Conservation (phyloP, 2,329 filamentous ascomycete genomes). For the Trichoderma sp. region DNA sequence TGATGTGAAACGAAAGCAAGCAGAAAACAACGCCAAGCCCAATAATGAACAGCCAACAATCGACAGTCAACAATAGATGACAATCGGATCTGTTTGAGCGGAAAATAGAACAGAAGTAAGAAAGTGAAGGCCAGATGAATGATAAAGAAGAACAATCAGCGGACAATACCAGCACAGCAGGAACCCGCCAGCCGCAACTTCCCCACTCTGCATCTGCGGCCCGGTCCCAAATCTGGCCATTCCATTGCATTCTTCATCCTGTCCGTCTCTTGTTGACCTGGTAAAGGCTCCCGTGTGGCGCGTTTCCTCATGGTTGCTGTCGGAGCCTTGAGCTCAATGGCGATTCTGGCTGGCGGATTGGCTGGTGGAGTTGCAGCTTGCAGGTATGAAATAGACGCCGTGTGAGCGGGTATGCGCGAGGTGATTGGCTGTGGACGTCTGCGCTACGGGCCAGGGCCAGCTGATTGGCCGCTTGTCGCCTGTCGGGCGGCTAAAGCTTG, state of each 20-base stretch:
- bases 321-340: conserved; percentile 5
- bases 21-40: conserved; percentile 1
- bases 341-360: conserved; percentile 12
- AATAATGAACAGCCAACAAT: conserved; percentile 5
- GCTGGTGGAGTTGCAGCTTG: conserved; percentile 9
- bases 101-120: neutral
- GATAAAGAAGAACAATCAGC: conserved; percentile 21
- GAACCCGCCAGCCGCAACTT: neutral
- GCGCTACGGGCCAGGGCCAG: conserved; percentile 27
- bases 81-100: neutral
- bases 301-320: conserved; percentile 8
- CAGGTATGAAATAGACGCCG: conserved; percentile 38
- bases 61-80: neutral
- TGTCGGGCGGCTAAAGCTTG: conserved; percentile 16
- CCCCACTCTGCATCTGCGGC: conserved; percentile 8
- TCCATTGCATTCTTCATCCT: conserved; percentile 7
- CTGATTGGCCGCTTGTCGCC: conserved; percentile 31
- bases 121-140: conserved; percentile 4
- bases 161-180: conserved; percentile 15
- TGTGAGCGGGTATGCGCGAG: conserved; percentile 17
- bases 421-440: conserved; percentile 31
- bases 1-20: neutral
- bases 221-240: neutral
- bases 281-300: conserved; percentile 11
- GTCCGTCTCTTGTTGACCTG: neutral